Conservation (phyloP, 2,329 filamentous ascomycete genomes). For the Sarocladium oryzae region DNA sequence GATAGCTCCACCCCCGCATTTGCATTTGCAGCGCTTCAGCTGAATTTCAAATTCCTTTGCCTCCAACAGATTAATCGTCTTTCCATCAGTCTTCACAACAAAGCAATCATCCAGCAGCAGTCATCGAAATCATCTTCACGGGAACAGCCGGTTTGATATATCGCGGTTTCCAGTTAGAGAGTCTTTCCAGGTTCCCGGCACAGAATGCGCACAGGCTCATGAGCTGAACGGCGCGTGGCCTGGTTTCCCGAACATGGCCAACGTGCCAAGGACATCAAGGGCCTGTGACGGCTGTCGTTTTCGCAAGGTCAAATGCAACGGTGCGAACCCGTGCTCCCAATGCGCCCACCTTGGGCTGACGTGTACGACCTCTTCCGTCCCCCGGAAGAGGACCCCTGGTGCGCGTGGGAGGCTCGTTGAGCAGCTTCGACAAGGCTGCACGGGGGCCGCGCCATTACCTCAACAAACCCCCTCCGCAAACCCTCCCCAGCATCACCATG, state of each 20-base stretch:
- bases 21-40: background rate
- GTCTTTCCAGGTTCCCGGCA: too few relatives aligned
- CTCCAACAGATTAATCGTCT: too few relatives aligned
- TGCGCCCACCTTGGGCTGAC: constrained; percentile 28
- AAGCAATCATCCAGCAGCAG: too few relatives aligned
- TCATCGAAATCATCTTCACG: too few relatives aligned
- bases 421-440: constrained; percentile 10
- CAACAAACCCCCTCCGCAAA: background rate
- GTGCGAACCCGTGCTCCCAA: constrained; percentile 26
- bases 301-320: constrained; percentile 32
- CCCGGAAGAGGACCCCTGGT: constrained; percentile 27
- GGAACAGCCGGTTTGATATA: too few relatives aligned
- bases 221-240: background rate
- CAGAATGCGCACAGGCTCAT: background rate
- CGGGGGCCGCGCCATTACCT: background rate
- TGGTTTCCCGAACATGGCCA: background rate
- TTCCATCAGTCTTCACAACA: too few relatives aligned
- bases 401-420: constrained; percentile 12
- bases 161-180: too few relatives aligned
- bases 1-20: background rate
- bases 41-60: too few relatives aligned
- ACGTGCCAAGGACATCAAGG: constrained; percentile 9
- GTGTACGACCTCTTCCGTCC: constrained; percentile 26
- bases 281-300: constrained; percentile 33
- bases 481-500: background rate